phyloP scores from a whole-genome alignment of 2,329 filamentous ascomycete species.

The Ascocoryne sarcoides region DNA sequence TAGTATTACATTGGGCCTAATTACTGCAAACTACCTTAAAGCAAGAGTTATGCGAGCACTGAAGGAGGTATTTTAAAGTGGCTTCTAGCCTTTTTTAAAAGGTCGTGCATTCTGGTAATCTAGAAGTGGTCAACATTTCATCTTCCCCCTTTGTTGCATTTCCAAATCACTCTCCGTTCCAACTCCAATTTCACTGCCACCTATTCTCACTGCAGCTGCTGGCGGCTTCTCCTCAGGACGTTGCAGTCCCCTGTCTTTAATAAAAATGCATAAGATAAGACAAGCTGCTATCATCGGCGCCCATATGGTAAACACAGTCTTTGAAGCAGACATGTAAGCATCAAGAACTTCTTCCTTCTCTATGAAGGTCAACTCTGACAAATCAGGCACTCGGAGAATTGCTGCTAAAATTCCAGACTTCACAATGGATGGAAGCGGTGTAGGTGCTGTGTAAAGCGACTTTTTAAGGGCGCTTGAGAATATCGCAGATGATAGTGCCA shows the following conservation, averaged over 20 bases:
- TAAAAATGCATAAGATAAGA: constrained; percentile 40
- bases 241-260: constrained; percentile 42
- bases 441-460: constrained; percentile 8
- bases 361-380: constrained; percentile 7
- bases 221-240: constrained; percentile 20
- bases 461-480: constrained; percentile 30
- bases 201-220: not conserved
- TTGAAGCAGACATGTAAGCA: constrained; percentile 45
- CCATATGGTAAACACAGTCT: constrained; percentile 47
- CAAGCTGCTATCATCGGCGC: constrained; percentile 44
- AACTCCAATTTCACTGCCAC: not conserved
- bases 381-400: constrained; percentile 23
- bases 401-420: constrained; percentile 16
- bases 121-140: too few species aligned
- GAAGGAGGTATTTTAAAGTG: too few species aligned
- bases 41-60: too few species aligned
- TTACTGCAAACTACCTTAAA: too few species aligned
- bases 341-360: constrained; percentile 33
- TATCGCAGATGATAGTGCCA: constrained; percentile 48
- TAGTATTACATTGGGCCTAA: too few species aligned
- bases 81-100: too few species aligned
- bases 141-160: not conserved
- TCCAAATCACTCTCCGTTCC: not conserved
- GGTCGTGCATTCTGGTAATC: too few species aligned
- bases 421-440: constrained; percentile 13